A percentile compares a stretch with the other conserved stretches of the same genome.
Evolutionary conservation across 169 alveolate species (phyloP).

Genomic region (Cyclospora cayetanensis): DNA sequence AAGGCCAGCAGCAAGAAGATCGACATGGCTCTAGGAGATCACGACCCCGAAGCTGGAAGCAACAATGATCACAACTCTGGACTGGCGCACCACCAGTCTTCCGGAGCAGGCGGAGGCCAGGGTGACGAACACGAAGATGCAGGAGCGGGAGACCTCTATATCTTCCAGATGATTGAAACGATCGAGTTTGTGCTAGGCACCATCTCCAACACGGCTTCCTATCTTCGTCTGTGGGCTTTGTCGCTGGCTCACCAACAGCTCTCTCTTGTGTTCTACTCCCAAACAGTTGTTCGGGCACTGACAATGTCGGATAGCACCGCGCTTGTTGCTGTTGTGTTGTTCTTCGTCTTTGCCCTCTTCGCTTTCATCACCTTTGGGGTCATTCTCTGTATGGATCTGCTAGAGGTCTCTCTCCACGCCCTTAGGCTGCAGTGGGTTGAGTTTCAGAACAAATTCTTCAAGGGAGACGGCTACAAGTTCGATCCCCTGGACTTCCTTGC

Average conservation of each 20-base stretch:
- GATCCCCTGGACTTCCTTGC: slow-evolving; percentile 84
- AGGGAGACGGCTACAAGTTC: slow-evolving; percentile 97
- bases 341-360: slow-evolving; percentile 86
- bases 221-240: slow-evolving; percentile 99
- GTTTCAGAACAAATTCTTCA: slow-evolving; percentile 98
- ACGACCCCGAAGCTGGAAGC: not conserved
- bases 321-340: slow-evolving; percentile 62
- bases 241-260: slow-evolving; percentile 99
- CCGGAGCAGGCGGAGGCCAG: slow-evolving; percentile 39
- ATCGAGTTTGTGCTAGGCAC: slow-evolving; percentile 98
- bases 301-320: slow-evolving; percentile 29
- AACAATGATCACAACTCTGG: not conserved
- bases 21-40: not conserved
- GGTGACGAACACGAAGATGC: slow-evolving; percentile 71
- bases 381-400: slow-evolving; percentile 97
- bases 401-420: slow-evolving; percentile 99
- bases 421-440: slow-evolving; percentile 99
- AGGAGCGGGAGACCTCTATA: slow-evolving; percentile 90
- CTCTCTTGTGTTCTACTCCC: slow-evolving; percentile 79
- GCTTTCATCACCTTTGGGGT: slow-evolving; percentile 95
- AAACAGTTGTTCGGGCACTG: slow-evolving; percentile 69
- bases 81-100: not conserved
- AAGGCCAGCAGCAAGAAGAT: not conserved
- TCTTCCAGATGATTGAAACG: slow-evolving; percentile 97
- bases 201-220: slow-evolving; percentile 99